These are phyloP conservation scores for Fistulifera pelliculosa DNA, from an alignment of 108 stramenopile species.

Conservation along the genomic window DNA sequence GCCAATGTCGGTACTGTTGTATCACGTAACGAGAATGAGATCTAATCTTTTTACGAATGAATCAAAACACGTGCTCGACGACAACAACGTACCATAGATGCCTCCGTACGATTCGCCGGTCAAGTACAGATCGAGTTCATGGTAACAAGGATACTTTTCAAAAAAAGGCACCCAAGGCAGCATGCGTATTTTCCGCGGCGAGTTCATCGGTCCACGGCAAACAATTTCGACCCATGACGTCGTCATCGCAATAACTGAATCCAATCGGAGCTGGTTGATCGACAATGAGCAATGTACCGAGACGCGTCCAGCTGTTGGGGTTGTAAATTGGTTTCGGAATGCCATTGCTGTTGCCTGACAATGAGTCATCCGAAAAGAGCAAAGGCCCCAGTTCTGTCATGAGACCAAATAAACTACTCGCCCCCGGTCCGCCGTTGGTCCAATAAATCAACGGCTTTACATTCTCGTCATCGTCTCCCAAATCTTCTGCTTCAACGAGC, in stretches of 20 bases:
- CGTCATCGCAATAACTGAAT: slow-evolving; percentile 57
- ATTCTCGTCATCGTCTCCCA: slow-evolving; percentile 17
- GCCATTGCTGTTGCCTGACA: slow-evolving; percentile 17
- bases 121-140: slow-evolving; percentile 37
- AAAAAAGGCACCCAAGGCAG: slow-evolving; percentile 52
- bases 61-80: too few relatives aligned
- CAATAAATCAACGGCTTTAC: slow-evolving; percentile 59
- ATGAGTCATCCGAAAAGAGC: slow-evolving; percentile 39
- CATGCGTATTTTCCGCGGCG: slow-evolving; percentile 37
- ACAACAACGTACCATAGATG: slow-evolving; percentile 32
- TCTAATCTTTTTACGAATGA: too few relatives aligned
- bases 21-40: too few relatives aligned
- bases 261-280: slow-evolving; percentile 78
- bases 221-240: slow-evolving; percentile 11
- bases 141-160: slow-evolving; percentile 51
- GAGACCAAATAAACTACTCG: slow-evolving; percentile 50
- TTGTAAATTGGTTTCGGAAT: slow-evolving; percentile 62
- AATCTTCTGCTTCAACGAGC: slow-evolving; percentile 35
- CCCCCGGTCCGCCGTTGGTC: slow-evolving; percentile 78
- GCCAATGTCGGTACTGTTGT: slow-evolving; percentile 42
- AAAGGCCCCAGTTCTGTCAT: slow-evolving; percentile 61
- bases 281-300: slow-evolving; percentile 56
- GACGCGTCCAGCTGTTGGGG: slow-evolving; percentile 42
- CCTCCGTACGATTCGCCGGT: slow-evolving; percentile 64
- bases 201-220: slow-evolving; percentile 58